phyloP scores from a whole-genome alignment of 1,284 basidiomycete genomes.

The Leccinum fallax region DNA sequence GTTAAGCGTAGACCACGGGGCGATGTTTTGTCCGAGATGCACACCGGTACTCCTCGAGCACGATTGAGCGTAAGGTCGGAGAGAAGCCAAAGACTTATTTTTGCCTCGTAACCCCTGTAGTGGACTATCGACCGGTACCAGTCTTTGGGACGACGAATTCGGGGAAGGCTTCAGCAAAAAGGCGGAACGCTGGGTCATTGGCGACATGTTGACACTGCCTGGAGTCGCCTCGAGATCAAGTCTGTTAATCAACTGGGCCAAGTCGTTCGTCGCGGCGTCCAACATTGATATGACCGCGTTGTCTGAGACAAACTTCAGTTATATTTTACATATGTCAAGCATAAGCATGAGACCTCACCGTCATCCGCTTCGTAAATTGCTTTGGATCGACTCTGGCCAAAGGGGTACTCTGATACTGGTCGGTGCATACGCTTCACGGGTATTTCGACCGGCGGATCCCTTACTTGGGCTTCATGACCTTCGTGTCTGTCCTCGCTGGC shows the following conservation, averaged over 20 bases:
- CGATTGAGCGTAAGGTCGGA: constrained; percentile 61
- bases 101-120: constrained; percentile 41
- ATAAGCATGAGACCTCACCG: constrained; percentile 27
- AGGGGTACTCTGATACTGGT: constrained; percentile 67
- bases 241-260: constrained; percentile 72
- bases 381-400: constrained; percentile 49
- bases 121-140: constrained; percentile 41
- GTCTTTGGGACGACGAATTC: constrained; percentile 1
- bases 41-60: constrained; percentile 34
- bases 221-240: constrained; percentile 77
- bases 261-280: constrained; percentile 74
- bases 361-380: constrained; percentile 57
- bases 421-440: constrained; percentile 56
- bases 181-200: constrained; percentile 35
- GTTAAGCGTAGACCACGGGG: constrained; percentile 59
- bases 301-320: constrained; percentile 17
- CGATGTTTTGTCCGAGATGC: constrained; percentile 59
- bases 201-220: constrained; percentile 51
- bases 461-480: constrained; percentile 20
- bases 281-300: constrained; percentile 67
- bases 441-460: constrained; percentile 37
- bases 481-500: constrained; percentile 55
- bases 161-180: constrained; percentile 5
- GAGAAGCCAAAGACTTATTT: constrained; percentile 54
- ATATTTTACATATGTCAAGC: not conserved